A percentile compares a stretch with the other conserved stretches of the same genome.
These are phyloP conservation scores for Zymoseptoria brevis DNA, from an alignment of 2,329 filamentous ascomycete species.

Conservation along the genomic window DNA sequence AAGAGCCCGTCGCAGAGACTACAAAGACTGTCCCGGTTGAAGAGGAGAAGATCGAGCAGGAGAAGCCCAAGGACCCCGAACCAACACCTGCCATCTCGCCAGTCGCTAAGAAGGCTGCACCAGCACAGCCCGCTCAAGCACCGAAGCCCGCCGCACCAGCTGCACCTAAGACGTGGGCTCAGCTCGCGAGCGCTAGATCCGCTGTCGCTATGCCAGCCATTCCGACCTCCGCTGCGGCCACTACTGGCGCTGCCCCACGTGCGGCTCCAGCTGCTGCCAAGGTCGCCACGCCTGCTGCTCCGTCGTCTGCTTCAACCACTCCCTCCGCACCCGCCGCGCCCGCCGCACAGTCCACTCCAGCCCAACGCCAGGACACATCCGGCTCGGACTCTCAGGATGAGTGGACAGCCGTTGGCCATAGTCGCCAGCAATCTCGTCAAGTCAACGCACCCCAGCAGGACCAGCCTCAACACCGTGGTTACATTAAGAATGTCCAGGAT, in stretches of 20 bases:
- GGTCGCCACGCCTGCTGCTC: conserved; percentile 23
- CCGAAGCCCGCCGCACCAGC: conserved; percentile 47
- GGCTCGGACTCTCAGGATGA: conserved; percentile 53
- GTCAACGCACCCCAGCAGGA: conserved; percentile 50
- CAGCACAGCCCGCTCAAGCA: conserved; percentile 46
- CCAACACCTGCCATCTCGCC: conserved; percentile 45
- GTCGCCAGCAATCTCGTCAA: conserved; percentile 69
- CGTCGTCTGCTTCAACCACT: conserved; percentile 18
- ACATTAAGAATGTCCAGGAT: conserved; percentile 92
- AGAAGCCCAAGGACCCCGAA: conserved; percentile 55
- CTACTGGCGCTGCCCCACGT: conserved; percentile 27
- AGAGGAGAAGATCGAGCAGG: conserved; percentile 37
- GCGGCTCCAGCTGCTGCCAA: conserved; percentile 28
- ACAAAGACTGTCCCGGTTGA: conserved; percentile 21
- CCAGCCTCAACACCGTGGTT: conserved; percentile 69
- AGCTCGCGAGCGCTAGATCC: conserved; percentile 50
- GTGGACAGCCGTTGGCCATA: conserved; percentile 87
- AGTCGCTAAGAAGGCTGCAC: conserved; percentile 31
- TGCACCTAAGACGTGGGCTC: conserved; percentile 63
- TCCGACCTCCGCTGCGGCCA: conserved; percentile 22
- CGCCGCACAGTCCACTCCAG: conserved; percentile 18
- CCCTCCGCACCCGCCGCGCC: conserved; percentile 27
- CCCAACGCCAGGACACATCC: conserved; percentile 29
- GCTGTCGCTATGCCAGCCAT: conserved; percentile 37
- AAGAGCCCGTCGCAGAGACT: conserved; percentile 32